These are phyloP conservation scores for Pseudonectria buxi DNA, from an alignment of 2,329 filamentous ascomycete genomes.

Conservation along the genomic window DNA sequence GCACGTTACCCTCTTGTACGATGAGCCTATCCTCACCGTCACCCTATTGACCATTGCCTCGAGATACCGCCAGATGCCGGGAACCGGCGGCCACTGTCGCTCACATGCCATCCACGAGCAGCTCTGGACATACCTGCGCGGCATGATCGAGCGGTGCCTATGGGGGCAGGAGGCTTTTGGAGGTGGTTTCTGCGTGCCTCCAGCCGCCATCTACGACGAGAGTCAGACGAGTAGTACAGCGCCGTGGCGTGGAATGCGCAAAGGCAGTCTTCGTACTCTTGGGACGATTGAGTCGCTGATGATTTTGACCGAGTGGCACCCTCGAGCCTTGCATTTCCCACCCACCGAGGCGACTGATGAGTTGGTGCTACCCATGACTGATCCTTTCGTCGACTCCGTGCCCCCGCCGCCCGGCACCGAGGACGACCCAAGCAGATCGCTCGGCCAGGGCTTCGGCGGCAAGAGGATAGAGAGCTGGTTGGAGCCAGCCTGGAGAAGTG, in stretches of 20 bases:
- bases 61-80: constrained; percentile 72
- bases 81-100: constrained; percentile 73
- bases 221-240: constrained; percentile 60
- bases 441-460: constrained; percentile 60
- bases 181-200: constrained; percentile 74
- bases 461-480: constrained; percentile 91
- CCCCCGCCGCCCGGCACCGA: constrained; percentile 32
- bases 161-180: constrained; percentile 97
- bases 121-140: constrained; percentile 86
- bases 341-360: constrained; percentile 69
- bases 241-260: constrained; percentile 61
- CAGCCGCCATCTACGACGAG: constrained; percentile 47
- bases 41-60: constrained; percentile 88
- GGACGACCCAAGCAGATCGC: constrained; percentile 25
- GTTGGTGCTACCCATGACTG: constrained; percentile 56
- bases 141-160: constrained; percentile 90
- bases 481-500: constrained; percentile 89
- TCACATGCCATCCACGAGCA: constrained; percentile 91
- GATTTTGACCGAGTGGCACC: constrained; percentile 95
- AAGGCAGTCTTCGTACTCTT: constrained; percentile 77
- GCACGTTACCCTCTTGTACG: constrained; percentile 72
- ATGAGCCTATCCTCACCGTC: constrained; percentile 89
- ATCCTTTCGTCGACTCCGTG: constrained; percentile 27
- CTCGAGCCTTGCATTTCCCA: constrained; percentile 87
- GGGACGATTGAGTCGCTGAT: constrained; percentile 92